These are phyloP conservation scores for Cucurbita argyrosperma DNA, from an alignment of 306 rosid genomes.

Conservation along the genomic window DNA sequence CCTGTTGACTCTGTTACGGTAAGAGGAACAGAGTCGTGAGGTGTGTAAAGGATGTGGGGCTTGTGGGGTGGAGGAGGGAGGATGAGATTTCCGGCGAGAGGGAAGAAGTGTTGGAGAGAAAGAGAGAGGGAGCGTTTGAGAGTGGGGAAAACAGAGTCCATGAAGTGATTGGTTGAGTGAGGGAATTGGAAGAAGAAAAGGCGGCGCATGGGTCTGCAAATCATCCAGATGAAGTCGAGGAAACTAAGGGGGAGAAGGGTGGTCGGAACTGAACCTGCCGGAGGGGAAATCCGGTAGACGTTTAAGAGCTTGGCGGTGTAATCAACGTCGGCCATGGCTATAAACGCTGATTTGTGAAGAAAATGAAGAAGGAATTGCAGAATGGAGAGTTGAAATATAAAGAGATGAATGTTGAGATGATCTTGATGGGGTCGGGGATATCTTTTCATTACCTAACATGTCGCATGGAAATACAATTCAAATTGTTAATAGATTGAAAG, in stretches of 20 bases:
- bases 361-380: no score
- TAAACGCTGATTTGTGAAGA: no score
- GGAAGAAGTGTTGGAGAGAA: conserved; percentile 23
- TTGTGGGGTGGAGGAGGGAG: conserved; percentile 14
- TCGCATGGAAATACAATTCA: no score
- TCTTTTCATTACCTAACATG: no score
- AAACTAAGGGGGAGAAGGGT: conserved; percentile 21
- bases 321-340: not conserved
- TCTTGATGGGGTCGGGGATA: no score
- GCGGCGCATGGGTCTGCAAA: not conserved
- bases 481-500: no score
- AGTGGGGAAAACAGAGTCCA: conserved; percentile 9
- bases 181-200: conserved; percentile 20
- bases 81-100: conserved; percentile 9
- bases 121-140: conserved; percentile 14
- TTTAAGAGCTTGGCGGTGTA: not conserved
- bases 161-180: conserved; percentile 13
- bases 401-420: no score
- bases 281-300: conserved; percentile 2
- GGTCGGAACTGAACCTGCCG: conserved; percentile 13
- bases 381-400: no score
- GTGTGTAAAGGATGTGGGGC: conserved; percentile 11
- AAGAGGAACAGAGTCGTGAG: conserved; percentile 3
- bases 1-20: conserved; percentile 4
- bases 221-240: conserved; percentile 14